Conservation (phyloP, 305 asterid species). For the Withania somnifera region DNA sequence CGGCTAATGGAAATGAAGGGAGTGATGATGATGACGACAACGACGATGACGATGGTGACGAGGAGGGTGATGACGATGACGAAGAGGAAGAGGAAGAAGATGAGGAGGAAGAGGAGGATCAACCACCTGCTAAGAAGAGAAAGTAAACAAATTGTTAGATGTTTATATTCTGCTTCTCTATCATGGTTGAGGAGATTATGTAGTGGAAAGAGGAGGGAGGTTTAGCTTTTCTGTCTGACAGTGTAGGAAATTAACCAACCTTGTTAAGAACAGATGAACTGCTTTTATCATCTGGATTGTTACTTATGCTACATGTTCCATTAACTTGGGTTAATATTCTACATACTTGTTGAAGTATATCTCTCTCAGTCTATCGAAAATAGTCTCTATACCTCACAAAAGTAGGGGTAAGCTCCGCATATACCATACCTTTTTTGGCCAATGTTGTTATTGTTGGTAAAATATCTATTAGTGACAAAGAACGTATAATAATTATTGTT, state of each 20-base stretch:
- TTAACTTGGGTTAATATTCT: neutral
- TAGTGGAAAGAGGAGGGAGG: conserved; percentile 27
- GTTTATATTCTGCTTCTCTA: conserved; percentile 20
- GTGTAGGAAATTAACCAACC: conserved; percentile 32
- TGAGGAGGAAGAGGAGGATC: conserved; percentile 57
- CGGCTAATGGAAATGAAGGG: conserved; percentile 40
- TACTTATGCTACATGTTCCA: conserved; percentile 3
- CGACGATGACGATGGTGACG: conserved; percentile 16
- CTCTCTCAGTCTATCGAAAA: neutral
- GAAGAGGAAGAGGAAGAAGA: conserved; percentile 25
- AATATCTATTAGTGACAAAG: no score
- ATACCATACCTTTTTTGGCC: no score
- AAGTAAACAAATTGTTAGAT: conserved; percentile 41
- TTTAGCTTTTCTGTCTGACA: conserved; percentile 26
- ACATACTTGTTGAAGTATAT: neutral
- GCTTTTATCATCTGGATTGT: conserved; percentile 29
- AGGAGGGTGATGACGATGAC: conserved; percentile 18
- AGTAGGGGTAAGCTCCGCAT: neutral
- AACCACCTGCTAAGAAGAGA: conserved; percentile 89
- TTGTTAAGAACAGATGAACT: conserved; percentile 17
- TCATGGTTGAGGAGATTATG: conserved; percentile 40
- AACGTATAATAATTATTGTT: no score
- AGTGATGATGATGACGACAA: conserved; percentile 16
- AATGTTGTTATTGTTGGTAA: no score
- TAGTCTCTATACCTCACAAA: neutral